Evolutionary conservation across 768 basidiomycete genomes (phyloP), one percentile per base, ranked within the genome.

Genomic region (Phylloporus sp.): DNA sequence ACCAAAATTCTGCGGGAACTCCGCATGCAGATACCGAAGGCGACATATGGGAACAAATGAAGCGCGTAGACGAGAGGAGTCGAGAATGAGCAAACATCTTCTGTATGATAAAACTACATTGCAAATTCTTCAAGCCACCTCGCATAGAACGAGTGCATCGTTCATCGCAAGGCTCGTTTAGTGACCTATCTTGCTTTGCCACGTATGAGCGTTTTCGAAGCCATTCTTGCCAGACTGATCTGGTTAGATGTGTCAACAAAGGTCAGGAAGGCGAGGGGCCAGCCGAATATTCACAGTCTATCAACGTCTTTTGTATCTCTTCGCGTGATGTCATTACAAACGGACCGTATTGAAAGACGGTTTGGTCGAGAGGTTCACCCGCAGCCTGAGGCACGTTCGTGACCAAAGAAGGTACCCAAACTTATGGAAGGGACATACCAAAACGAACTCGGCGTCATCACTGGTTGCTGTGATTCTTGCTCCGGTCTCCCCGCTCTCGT

Each of bases 331-430:
- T 92, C 80, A 94, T 85, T 14, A 95, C 93, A 58, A 90, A 89
- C 7, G 89, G 88, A 5, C 86, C 88, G 53, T 90, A 83, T 59
- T 95, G 93, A 49, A 89, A 76, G 10, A 97, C 89, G 1, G 80
- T 76, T 64, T 97, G 93, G 51, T 93, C 80, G 5, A 97, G 75
- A 13, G 93, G 91, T 67, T 93, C 87, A 15, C 88, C 94, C 5
- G 93, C 82, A 51, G 86, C 75, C 86, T 85, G 37, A 28, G 18
- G 21, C 44, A 36, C 42, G 42, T 49, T 43, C 32, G 52, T 48
- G 38, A 23, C 15, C 37, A 31, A 33, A 37, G 35, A 34, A 14
- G 26, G n/a, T n/a, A n/a, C n/a, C 22, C 8, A n/a, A 15, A 22
- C 20, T 28, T 29, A 44, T 4, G 11, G 61, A 36, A 23, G 20